phyloP scores from a whole-genome alignment of 140 eudicot species.

The Senecio squalidus region DNA sequence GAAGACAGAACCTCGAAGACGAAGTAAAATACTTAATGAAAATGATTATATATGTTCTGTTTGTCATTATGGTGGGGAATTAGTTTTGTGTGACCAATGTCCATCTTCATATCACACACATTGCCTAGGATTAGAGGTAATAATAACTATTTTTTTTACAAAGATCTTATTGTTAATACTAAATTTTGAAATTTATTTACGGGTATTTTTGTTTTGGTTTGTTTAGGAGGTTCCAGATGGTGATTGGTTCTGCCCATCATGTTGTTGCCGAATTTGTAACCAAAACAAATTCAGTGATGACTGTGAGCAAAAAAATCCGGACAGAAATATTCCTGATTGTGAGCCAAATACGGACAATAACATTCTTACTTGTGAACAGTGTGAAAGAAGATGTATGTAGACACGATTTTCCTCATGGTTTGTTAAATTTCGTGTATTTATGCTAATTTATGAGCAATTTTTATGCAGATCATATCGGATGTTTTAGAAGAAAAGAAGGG shows the following conservation, averaged over 20 bases:
- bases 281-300: conserved; percentile 23
- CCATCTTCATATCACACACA: conserved; percentile 82
- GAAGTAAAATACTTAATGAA: conserved; percentile 33
- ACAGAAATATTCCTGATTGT: conserved; percentile 36
- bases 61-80: conserved; percentile 69
- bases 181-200: conserved; percentile 7
- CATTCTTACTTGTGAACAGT: conserved; percentile 54
- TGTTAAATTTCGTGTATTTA: neutral
- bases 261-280: conserved; percentile 78
- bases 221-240: conserved; percentile 75
- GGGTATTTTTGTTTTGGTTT: conserved; percentile 7
- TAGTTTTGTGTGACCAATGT: conserved; percentile 73
- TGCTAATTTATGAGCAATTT: conserved; percentile 10
- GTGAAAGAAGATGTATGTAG: conserved; percentile 59
- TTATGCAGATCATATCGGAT: conserved; percentile 61
- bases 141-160: neutral
- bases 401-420: conserved; percentile 1
- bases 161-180: neutral
- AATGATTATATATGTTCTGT: conserved; percentile 73
- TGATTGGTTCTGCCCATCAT: conserved; percentile 90
- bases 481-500: conserved; percentile 41
- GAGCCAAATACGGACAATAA: conserved; percentile 35
- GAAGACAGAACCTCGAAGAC: conserved; percentile 23
- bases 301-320: conserved; percentile 26
- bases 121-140: conserved; percentile 51